Conservation (phyloP, 2,329 filamentous ascomycete genomes). For the Sordariomycetes sp. region DNA sequence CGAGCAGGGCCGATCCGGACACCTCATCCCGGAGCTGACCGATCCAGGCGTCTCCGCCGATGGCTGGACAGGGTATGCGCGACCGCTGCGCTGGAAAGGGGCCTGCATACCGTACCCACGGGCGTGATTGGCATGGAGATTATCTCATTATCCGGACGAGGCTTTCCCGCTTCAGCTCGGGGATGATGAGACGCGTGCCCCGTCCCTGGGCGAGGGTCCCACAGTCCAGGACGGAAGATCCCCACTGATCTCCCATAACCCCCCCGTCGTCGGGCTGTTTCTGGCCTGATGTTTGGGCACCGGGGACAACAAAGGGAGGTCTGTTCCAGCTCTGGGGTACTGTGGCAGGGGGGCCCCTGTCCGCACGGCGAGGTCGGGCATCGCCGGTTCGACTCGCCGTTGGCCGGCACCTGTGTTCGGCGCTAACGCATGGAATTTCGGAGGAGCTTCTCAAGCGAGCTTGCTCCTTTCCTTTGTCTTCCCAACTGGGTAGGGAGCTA, state of each 20-base stretch:
- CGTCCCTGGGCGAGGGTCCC: too few species aligned
- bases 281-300: background rate
- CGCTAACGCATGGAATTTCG: background rate
- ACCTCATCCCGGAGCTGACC: too few species aligned
- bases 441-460: background rate
- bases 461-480: too few species aligned
- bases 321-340: background rate
- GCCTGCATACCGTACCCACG: background rate
- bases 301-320: background rate
- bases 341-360: background rate
- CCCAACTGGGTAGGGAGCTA: too few species aligned
- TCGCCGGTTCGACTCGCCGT: background rate
- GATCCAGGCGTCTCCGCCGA: background rate
- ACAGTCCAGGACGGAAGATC: background rate
- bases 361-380: background rate
- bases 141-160: background rate
- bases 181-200: background rate
- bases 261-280: too few species aligned
- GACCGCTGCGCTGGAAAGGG: background rate
- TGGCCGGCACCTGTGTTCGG: background rate
- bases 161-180: background rate
- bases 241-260: background rate
- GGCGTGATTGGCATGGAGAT: background rate
- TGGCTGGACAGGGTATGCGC: background rate
- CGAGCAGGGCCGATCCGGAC: too few species aligned